Evolutionary conservation across 2,329 filamentous ascomycete species (phyloP).

Genomic region (Diaporthe ilicicola): DNA sequence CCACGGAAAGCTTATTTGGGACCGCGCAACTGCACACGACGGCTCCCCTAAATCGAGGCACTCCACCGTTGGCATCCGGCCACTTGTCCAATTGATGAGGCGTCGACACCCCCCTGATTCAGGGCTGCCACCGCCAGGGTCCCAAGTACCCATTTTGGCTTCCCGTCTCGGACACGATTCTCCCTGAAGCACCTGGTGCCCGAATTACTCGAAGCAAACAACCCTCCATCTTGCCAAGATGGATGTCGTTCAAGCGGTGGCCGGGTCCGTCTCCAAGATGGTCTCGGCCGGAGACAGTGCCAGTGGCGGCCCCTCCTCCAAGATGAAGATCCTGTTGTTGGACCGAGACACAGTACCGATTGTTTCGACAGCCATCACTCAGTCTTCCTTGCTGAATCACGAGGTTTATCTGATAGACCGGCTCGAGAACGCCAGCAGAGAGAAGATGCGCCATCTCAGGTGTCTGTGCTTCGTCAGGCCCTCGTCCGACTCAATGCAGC

Average conservation of each 20-base stretch:
- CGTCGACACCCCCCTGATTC: slow-evolving; percentile 2
- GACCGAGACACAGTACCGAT: slow-evolving; percentile 95
- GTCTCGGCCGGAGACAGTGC: slow-evolving; percentile 82
- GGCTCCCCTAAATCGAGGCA: not conserved
- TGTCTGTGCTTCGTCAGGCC: slow-evolving; percentile 94
- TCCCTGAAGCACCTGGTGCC: not conserved
- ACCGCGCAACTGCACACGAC: not conserved
- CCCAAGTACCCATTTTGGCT: not conserved
- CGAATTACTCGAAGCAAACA: not conserved
- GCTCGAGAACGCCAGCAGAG: slow-evolving; percentile 85
- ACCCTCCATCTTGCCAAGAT: slow-evolving; percentile 61
- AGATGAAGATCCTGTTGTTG: slow-evolving; percentile 98
- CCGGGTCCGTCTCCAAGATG: slow-evolving; percentile 97
- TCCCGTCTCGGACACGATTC: not conserved
- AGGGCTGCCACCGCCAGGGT: not conserved
- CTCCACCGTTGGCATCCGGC: not conserved
- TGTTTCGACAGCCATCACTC: slow-evolving; percentile 93
- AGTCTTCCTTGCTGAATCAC: slow-evolving; percentile 92
- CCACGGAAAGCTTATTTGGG: not conserved
- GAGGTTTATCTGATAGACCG: slow-evolving; percentile 98
- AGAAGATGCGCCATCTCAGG: slow-evolving; percentile 97
- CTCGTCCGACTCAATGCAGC: slow-evolving; percentile 90
- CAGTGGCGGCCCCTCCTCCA: slow-evolving; percentile 73
- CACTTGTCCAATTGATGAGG: slow-evolving; percentile 24
- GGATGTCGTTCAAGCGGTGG: slow-evolving; percentile 93